Evolutionary conservation across 371 early-diverging fungal genomes (phyloP).

Genomic region (Umbelopsis sp.): DNA sequence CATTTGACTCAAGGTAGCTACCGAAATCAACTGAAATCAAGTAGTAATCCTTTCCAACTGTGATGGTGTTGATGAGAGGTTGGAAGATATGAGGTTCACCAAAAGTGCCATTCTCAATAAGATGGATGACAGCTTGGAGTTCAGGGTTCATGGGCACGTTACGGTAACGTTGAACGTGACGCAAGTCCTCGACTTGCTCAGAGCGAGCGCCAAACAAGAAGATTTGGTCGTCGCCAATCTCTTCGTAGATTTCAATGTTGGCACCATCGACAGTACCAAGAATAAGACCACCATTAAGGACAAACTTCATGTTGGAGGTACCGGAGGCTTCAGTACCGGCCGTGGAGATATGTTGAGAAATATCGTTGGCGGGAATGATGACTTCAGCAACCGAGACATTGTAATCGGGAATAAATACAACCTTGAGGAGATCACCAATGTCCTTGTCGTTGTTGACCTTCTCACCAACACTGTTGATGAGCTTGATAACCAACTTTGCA

Average conservation of each 20-base stretch:
- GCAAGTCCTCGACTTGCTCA: conserved; percentile 86
- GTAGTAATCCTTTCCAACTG: conserved; percentile 85
- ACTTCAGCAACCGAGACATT: conserved; percentile 91
- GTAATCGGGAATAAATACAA: conserved; percentile 93
- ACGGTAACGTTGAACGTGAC: conserved; percentile 83
- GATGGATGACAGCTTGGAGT: conserved; percentile 75
- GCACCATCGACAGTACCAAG: conserved; percentile 89
- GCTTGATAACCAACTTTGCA: conserved; percentile 94
- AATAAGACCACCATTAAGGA: conserved; percentile 93
- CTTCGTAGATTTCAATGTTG: conserved; percentile 94
- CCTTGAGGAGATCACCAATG: conserved; percentile 80
- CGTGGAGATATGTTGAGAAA: conserved; percentile 91
- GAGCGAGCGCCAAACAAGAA: conserved; percentile 90
- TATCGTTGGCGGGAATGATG: conserved; percentile 91
- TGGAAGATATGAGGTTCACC: conserved; percentile 78
- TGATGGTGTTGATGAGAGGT: conserved; percentile 77
- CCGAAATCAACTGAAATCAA: conserved; percentile 86
- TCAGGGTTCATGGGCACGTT: conserved; percentile 70
- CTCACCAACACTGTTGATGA: conserved; percentile 87
- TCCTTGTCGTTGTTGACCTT: conserved; percentile 81
- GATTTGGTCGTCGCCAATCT: conserved; percentile 93
- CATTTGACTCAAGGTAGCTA: conserved; percentile 78
- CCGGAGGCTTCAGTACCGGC: conserved; percentile 98
- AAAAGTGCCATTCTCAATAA: conserved; percentile 75
- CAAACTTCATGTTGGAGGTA: conserved; percentile 98